Evolutionary conservation across 306 rosid genomes (phyloP).

Genomic region (Vachellia pachyceras): DNA sequence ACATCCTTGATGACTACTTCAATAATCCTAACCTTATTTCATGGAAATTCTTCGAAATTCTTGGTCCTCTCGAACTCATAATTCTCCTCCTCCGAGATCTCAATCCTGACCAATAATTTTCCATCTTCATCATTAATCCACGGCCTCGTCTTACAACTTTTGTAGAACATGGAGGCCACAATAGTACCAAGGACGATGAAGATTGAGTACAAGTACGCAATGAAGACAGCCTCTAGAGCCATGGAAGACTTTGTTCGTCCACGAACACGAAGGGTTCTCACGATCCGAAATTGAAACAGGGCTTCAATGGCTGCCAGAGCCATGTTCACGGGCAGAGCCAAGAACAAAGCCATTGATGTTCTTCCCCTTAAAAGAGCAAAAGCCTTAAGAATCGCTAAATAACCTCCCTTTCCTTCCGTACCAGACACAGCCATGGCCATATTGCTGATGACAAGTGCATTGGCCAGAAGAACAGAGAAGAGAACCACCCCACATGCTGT

Average conservation of each 20-base stretch:
- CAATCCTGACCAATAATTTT: conserved; percentile 30
- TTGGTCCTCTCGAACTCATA: conserved; percentile 40
- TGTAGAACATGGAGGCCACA: conserved; percentile 70
- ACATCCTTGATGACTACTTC: background rate
- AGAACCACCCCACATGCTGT: conserved; percentile 66
- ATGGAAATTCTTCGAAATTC: conserved; percentile 52
- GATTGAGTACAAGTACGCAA: conserved; percentile 78
- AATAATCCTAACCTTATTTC: background rate
- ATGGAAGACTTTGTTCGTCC: conserved; percentile 39
- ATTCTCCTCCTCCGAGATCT: conserved; percentile 42
- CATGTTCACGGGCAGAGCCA: conserved; percentile 67
- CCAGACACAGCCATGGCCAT: conserved; percentile 72
- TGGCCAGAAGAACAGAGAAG: conserved; percentile 76
- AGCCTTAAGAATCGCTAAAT: conserved; percentile 69
- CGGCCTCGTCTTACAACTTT: conserved; percentile 53
- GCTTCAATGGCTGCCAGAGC: conserved; percentile 77
- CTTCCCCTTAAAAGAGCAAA: conserved; percentile 74
- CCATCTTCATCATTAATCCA: conserved; percentile 38
- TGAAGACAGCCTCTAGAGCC: conserved; percentile 64
- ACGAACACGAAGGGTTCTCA: conserved; percentile 46
- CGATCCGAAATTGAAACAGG: conserved; percentile 71
- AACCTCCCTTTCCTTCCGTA: conserved; percentile 67
- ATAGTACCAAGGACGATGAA: conserved; percentile 70
- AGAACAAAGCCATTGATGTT: conserved; percentile 64
- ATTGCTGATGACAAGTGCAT: conserved; percentile 65